These are phyloP conservation scores for Eucalyptus marginata DNA, from an alignment of 345 rosid species.

Conservation along the genomic window DNA sequence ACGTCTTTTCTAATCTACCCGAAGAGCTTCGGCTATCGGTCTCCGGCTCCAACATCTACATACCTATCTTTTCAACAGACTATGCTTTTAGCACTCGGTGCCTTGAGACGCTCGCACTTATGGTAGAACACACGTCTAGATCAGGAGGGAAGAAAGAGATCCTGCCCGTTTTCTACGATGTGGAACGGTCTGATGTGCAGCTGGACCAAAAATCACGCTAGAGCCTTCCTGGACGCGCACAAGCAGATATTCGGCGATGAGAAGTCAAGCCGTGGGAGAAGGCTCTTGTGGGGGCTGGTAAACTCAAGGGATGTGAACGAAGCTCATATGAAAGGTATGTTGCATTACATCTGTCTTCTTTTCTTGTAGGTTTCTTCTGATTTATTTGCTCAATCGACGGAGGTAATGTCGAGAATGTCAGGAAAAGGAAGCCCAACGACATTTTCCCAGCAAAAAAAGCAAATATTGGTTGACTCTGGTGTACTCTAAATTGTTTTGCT, in stretches of 20 bases:
- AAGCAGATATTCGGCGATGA: accelerated
- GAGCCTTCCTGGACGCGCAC: accelerated
- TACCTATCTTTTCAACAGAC: background rate
- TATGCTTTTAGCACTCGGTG: accelerated
- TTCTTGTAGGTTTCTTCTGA: background rate
- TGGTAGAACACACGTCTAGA: background rate
- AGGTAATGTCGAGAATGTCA: no score
- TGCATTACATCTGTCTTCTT: background rate
- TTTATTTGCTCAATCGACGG: no score
- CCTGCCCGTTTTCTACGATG: background rate
- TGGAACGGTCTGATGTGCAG: background rate
- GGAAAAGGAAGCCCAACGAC: background rate
- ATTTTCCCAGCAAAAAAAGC: background rate
- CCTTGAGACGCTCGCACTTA: background rate
- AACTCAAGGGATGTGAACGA: background rate
- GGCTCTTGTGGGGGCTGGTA: background rate
- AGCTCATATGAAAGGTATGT: background rate
- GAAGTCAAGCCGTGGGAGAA: background rate
- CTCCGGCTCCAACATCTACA: background rate
- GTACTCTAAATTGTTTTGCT: background rate
- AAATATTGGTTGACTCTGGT: background rate
- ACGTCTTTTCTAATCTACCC: background rate
- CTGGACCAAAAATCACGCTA: background rate
- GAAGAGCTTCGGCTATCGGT: background rate
- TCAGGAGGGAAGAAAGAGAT: background rate